A percentile compares a stretch with the other conserved stretches of the same genome.
These are phyloP conservation scores for Candida loeiensis DNA, from an alignment of 805 yeast species.

Conservation along the genomic window DNA sequence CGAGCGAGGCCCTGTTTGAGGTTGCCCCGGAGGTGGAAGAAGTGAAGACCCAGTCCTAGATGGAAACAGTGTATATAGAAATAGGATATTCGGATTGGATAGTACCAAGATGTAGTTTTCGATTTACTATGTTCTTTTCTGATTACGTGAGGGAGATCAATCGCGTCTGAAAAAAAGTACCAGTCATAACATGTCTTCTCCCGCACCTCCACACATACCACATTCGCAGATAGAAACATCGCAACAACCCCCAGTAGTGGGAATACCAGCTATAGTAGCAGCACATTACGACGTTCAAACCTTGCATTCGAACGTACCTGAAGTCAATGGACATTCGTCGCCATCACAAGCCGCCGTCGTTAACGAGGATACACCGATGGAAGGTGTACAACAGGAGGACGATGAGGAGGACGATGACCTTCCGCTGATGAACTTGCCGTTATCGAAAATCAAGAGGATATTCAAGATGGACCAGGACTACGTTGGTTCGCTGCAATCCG, in stretches of 20 bases:
- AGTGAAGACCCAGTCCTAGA: background rate
- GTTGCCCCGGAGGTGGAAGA: slow-evolving; percentile 3
- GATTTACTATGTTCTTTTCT: too few relatives aligned
- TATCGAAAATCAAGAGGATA: slow-evolving; percentile 66
- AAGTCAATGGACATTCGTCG: slow-evolving; percentile 12
- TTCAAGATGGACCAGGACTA: slow-evolving; percentile 76
- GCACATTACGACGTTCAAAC: too few relatives aligned
- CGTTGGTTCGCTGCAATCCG: slow-evolving; percentile 60
- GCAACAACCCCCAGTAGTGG: background rate
- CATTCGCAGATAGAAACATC: background rate
- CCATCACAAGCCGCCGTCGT: slow-evolving; percentile 19
- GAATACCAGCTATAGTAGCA: too few relatives aligned
- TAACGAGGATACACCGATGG: slow-evolving; percentile 11
- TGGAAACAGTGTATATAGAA: background rate
- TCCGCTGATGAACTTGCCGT: slow-evolving; percentile 41
- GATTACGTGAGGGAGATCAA: slow-evolving; percentile 1
- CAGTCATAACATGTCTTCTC: background rate
- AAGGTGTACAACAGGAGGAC: slow-evolving; percentile 8
- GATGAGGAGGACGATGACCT: slow-evolving; percentile 11
- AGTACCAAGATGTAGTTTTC: background rate
- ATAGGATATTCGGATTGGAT: too few relatives aligned
- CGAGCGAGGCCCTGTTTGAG: slow-evolving; percentile 14
- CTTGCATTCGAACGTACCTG: too few relatives aligned
- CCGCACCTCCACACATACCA: background rate
- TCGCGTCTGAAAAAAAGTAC: background rate